These are phyloP conservation scores for Exophiala phaeomuriformis DNA, from an alignment of 2,329 filamentous ascomycete species.

Conservation along the genomic window DNA sequence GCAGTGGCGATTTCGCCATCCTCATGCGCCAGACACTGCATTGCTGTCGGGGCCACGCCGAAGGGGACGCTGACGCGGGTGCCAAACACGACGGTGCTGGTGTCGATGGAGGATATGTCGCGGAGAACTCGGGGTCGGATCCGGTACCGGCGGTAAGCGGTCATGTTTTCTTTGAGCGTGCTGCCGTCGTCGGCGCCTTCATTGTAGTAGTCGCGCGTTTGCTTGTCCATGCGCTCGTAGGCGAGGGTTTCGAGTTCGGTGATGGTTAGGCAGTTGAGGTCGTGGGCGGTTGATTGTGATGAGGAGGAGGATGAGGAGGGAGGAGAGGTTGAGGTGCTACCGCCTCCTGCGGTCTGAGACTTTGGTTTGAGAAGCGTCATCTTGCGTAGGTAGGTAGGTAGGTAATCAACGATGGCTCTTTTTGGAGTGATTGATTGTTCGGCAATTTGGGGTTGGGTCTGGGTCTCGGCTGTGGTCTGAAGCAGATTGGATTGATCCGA, in stretches of 20 bases:
- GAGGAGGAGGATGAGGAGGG: too few species aligned
- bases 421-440: too few species aligned
- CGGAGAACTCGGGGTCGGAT: too few species aligned
- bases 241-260: slow-evolving; percentile 36
- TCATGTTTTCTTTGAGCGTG: too few species aligned
- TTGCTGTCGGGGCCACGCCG: slow-evolving; percentile 45
- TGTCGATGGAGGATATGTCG: slow-evolving; percentile 35
- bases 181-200: slow-evolving; percentile 36
- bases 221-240: slow-evolving; percentile 29
- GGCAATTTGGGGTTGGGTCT: too few species aligned
- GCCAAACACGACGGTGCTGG: slow-evolving; percentile 38
- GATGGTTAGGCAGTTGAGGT: slow-evolving; percentile 40
- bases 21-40: slow-evolving; percentile 44
- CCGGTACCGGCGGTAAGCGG: too few species aligned
- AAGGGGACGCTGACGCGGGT: slow-evolving; percentile 37
- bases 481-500: too few species aligned
- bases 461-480: too few species aligned
- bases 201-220: slow-evolving; percentile 45
- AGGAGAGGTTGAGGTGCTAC: neutral
- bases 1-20: slow-evolving; percentile 45
- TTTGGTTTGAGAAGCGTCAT: too few species aligned
- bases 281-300: slow-evolving; percentile 22
- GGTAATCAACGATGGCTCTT: too few species aligned
- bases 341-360: too few species aligned
- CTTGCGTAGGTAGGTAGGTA: too few species aligned